A percentile compares a stretch with the other conserved stretches of the same genome.
Conservation (phyloP, 257 asterid species). For the Salvia hispanica region DNA sequence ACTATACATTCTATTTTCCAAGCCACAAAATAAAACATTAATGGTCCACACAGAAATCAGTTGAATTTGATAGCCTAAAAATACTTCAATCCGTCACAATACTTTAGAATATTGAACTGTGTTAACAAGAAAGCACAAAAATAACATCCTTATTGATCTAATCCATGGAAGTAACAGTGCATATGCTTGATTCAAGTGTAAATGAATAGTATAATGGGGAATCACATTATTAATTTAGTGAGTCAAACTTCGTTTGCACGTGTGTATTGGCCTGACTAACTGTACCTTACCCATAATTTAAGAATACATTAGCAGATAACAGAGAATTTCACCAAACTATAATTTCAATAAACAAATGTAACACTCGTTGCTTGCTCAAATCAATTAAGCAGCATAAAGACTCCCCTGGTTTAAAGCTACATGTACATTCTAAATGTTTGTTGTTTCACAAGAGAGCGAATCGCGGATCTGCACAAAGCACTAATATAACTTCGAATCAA, state of each 20-base stretch:
- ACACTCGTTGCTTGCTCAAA: conserved; percentile 11
- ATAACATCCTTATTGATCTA: neutral
- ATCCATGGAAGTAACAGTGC: neutral
- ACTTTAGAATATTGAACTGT: conserved; percentile 1
- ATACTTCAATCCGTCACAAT: neutral
- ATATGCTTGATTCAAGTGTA: conserved; percentile 12
- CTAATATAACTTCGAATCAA: conserved; percentile 33
- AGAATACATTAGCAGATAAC: conserved; percentile 22
- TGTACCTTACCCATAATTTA: conserved; percentile 12
- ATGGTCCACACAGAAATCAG: conserved; percentile 13
- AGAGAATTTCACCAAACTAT: neutral
- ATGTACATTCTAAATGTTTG: conserved; percentile 26
- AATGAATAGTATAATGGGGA: conserved; percentile 6
- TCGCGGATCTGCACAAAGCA: conserved; percentile 45
- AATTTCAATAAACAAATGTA: neutral
- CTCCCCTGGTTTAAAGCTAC: conserved; percentile 11
- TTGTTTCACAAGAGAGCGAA: conserved; percentile 38
- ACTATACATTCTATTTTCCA: conserved; percentile 9
- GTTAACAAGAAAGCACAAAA: conserved; percentile 15
- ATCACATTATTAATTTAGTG: conserved; percentile 16
- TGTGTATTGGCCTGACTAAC: neutral
- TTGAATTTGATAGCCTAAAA: neutral
- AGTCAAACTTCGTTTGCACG: neutral
- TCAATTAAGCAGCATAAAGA: conserved; percentile 20
- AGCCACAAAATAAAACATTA: conserved; percentile 10